Percentiles rank a stretch among this genome's conserved stretches.
phyloP scores from a whole-genome alignment of 345 rosid genomes.

The Microcos paniculata region DNA sequence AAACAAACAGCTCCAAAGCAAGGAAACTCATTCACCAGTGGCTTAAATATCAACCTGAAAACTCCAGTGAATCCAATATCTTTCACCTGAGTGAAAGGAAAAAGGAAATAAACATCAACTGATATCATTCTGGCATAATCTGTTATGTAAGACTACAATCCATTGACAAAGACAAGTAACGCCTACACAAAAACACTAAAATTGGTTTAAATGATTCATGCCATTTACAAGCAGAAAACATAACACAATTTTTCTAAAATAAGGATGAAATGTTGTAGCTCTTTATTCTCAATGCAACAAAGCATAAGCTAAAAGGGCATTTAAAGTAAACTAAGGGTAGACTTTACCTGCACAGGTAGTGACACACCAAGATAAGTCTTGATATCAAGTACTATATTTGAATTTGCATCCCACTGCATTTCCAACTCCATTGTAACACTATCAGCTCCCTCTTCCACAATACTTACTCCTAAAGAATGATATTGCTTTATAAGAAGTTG shows the following conservation, averaged over 20 bases:
- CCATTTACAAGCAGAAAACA: background rate
- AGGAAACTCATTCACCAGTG: constrained; percentile 88
- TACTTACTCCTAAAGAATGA: constrained; percentile 57
- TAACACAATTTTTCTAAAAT: background rate
- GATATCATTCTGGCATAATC: background rate
- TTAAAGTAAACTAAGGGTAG: background rate
- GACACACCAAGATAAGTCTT: constrained; percentile 85
- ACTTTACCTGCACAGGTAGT: constrained; percentile 80
- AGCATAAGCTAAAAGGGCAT: background rate
- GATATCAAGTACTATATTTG: constrained; percentile 74
- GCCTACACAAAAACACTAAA: background rate
- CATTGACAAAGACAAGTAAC: background rate
- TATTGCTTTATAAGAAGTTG: background rate
- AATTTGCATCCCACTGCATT: constrained; percentile 98
- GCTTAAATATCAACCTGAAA: constrained; percentile 96
- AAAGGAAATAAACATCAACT: constrained; percentile 12
- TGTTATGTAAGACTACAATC: background rate
- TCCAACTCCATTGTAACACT: constrained; percentile 92
- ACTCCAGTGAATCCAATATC: constrained; percentile 97
- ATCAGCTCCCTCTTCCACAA: constrained; percentile 57
- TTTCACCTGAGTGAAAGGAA: constrained; percentile 65
- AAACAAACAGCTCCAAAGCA: constrained; percentile 96
- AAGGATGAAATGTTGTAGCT: background rate
- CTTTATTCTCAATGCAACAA: background rate
- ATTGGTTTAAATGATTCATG: background rate